Percentiles rank a stretch among this genome's conserved stretches.
Evolutionary conservation across 352 stramenopile genomes (phyloP).

Genomic region (Thalassiosira exigua): DNA sequence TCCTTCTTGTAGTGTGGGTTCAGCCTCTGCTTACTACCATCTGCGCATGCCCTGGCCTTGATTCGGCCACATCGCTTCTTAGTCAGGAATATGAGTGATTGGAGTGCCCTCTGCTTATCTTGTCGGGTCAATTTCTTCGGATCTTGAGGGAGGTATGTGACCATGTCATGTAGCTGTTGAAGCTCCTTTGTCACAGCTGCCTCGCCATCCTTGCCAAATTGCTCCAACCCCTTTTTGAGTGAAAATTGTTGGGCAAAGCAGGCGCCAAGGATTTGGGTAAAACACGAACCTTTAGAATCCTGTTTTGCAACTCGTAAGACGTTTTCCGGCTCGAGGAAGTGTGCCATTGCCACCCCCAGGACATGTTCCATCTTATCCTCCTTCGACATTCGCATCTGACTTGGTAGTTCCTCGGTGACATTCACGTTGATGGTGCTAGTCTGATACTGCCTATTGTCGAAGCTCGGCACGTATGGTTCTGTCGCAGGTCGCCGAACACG

Average conservation of each 20-base stretch:
- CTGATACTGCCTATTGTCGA: too few relatives aligned
- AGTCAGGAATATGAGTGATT: slow-evolving; percentile 19
- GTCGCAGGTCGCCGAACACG: too few relatives aligned
- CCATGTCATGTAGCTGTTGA: too few relatives aligned
- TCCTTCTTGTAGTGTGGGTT: too few relatives aligned
- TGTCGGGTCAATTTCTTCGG: neutral
- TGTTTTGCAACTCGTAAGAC: too few relatives aligned
- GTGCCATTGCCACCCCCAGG: too few relatives aligned
- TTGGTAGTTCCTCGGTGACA: too few relatives aligned
- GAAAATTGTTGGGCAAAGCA: too few relatives aligned
- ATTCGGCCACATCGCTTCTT: slow-evolving; percentile 40
- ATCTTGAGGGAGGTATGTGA: slow-evolving; percentile 11
- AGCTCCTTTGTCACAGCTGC: slow-evolving; percentile 26
- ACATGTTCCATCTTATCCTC: neutral
- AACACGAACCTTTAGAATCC: too few relatives aligned
- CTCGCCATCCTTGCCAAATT: slow-evolving; percentile 6
- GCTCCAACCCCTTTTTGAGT: slow-evolving; percentile 7
- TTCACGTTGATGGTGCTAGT: too few relatives aligned
- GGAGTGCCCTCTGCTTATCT: neutral
- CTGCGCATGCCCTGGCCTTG: slow-evolving; percentile 40
- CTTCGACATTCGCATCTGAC: neutral
- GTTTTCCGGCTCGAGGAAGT: slow-evolving; percentile 6
- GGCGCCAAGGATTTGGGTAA: too few relatives aligned
- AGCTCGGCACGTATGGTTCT: too few relatives aligned
- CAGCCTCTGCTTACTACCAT: slow-evolving; percentile 48